These are phyloP conservation scores for Phytomonas sp. DNA, from an alignment of 208 protist genomes.

Conservation along the genomic window DNA sequence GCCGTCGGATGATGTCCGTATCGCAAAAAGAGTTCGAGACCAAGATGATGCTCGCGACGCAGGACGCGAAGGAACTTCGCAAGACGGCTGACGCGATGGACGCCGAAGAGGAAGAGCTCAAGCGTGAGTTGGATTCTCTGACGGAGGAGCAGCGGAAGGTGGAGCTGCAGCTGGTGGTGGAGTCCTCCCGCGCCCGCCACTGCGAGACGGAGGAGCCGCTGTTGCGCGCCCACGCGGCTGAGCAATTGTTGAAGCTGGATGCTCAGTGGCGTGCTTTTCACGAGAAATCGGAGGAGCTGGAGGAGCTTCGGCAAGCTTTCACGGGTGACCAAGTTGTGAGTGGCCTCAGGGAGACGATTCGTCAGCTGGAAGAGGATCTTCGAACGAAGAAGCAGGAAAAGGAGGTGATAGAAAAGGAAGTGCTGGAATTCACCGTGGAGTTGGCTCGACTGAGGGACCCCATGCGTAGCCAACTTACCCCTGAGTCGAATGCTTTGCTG, in stretches of 20 bases:
- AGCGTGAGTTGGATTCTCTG: conserved; percentile 41
- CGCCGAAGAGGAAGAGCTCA: conserved; percentile 34
- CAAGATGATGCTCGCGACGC: conserved; percentile 31
- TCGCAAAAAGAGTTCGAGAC: conserved; percentile 63
- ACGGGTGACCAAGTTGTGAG: conserved; percentile 20
- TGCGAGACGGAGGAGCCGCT: conserved; percentile 65
- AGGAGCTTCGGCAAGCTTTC: conserved; percentile 23
- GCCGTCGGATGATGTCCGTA: conserved; percentile 60
- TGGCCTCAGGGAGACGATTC: conserved; percentile 19
- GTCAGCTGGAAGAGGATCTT: conserved; percentile 18
- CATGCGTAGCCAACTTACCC: not conserved
- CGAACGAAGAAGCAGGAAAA: conserved; percentile 14
- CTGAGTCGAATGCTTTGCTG: not conserved
- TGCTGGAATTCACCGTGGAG: conserved; percentile 7
- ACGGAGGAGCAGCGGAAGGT: conserved; percentile 49
- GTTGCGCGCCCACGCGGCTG: conserved; percentile 23
- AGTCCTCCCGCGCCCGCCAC: conserved; percentile 38
- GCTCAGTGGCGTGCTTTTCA: conserved; percentile 24
- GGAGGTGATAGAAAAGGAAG: conserved; percentile 15
- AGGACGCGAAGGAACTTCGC: conserved; percentile 41
- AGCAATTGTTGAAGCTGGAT: conserved; percentile 19
- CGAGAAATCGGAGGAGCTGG: conserved; percentile 27
- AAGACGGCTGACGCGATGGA: conserved; percentile 22
- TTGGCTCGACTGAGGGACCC: not conserved
- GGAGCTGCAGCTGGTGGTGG: conserved; percentile 49